These are phyloP conservation scores for Ustilaginoidea virens DNA, from an alignment of 2,329 filamentous ascomycete species.

Conservation along the genomic window DNA sequence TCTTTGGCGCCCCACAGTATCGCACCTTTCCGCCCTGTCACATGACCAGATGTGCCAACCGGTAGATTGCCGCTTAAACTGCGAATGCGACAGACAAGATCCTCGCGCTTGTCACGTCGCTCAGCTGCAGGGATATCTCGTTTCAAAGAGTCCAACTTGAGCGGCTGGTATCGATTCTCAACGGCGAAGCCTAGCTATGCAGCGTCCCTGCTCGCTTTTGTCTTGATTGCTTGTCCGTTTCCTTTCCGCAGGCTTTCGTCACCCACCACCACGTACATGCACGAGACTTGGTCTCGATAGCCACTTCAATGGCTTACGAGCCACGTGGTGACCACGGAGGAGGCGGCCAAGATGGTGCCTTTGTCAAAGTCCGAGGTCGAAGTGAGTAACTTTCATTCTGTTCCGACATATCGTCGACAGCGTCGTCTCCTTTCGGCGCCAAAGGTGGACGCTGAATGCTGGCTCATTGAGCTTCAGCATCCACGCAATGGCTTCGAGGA, in stretches of 20 bases:
- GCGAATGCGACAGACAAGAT: neutral
- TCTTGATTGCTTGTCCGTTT: no score
- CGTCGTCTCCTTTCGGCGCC: no score
- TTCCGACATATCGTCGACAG: no score
- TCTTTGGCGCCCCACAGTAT: no score
- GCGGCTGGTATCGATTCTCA: neutral
- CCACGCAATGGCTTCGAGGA: no score
- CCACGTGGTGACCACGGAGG: slow-evolving; percentile 33
- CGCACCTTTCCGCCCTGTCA: no score
- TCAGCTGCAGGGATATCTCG: slow-evolving; percentile 1
- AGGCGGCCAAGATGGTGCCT: slow-evolving; percentile 27
- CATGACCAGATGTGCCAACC: slow-evolving; percentile 3
- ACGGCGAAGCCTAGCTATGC: no score
- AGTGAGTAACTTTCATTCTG: no score
- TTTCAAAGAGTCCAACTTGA: neutral
- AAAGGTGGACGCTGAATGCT: no score
- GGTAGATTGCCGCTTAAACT: slow-evolving; percentile 6
- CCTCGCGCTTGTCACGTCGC: slow-evolving; percentile 1
- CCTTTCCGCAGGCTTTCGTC: no score
- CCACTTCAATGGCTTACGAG: slow-evolving; percentile 34
- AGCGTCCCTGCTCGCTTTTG: no score
- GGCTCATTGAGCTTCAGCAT: no score
- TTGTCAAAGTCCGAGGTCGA: slow-evolving; percentile 33
- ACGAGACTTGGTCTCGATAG: slow-evolving; percentile 1
- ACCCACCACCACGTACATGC: slow-evolving; percentile 3